Conservation (phyloP, 176 grass and related monocot species). For the Neostapfia colusana region DNA sequence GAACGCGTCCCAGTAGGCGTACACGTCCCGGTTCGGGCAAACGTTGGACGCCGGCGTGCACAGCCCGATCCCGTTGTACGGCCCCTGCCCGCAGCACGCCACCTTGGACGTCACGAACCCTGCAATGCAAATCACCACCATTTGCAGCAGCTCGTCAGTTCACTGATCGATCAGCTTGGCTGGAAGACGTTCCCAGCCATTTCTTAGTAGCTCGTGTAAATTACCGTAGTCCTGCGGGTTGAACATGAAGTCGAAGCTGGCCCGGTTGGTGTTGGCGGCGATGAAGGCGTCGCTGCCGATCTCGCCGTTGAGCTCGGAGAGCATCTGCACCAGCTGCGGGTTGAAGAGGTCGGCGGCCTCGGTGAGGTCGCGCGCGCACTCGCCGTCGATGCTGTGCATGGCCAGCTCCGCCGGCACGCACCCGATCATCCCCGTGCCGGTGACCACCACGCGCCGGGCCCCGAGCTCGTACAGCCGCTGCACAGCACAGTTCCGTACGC, state of each 20-base stretch:
- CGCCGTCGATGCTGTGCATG: conserved; percentile 59
- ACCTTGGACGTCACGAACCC: conserved; percentile 80
- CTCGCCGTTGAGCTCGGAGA: conserved; percentile 53
- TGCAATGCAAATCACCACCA: conserved; percentile 6
- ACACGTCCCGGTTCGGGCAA: conserved; percentile 61
- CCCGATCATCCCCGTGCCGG: conserved; percentile 89
- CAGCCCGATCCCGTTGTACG: conserved; percentile 84
- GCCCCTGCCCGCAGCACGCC: conserved; percentile 92
- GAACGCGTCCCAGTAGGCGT: conserved; percentile 88
- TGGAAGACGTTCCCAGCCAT: background rate
- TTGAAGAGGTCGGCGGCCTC: conserved; percentile 80
- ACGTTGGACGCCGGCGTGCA: conserved; percentile 80
- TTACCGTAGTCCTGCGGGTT: conserved; percentile 82
- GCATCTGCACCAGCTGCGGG: conserved; percentile 59
- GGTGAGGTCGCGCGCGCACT: conserved; percentile 66
- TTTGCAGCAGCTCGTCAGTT: no score
- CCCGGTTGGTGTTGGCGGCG: conserved; percentile 66
- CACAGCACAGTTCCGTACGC: background rate
- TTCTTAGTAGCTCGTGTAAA: background rate
- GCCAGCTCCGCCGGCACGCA: conserved; percentile 91
- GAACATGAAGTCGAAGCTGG: conserved; percentile 76
- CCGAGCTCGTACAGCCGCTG: conserved; percentile 80
- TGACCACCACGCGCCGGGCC: conserved; percentile 70
- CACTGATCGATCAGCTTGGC: background rate
- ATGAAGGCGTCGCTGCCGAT: conserved; percentile 61